Conservation (phyloP, 1,284 basidiomycete genomes). For the Phellinidium pouzarii region DNA sequence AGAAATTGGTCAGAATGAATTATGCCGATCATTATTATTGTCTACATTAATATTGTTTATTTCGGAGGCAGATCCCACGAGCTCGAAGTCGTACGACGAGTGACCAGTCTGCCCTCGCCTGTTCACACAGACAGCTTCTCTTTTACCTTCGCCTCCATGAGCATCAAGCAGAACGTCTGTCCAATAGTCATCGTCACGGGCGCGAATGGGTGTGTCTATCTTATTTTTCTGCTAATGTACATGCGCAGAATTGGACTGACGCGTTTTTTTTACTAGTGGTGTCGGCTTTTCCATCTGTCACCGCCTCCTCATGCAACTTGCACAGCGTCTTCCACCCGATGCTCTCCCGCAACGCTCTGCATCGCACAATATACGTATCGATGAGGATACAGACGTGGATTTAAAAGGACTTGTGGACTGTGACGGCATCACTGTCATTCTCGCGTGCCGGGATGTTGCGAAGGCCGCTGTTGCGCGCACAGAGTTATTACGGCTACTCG, state of each 20-base stretch:
- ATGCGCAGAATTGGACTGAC: not conserved
- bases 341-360: constrained; percentile 35
- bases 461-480: constrained; percentile 59
- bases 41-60: too few species aligned
- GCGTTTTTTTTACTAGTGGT: constrained; percentile 45
- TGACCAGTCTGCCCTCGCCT: too few species aligned
- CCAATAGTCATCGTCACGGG: constrained; percentile 62
- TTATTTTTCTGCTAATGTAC: not conserved
- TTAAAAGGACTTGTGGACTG: constrained; percentile 25
- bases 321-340: constrained; percentile 42
- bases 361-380: constrained; percentile 6
- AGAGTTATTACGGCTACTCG: constrained; percentile 48
- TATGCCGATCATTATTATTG: too few species aligned
- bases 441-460: constrained; percentile 70
- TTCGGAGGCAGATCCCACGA: too few species aligned
- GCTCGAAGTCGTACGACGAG: too few species aligned
- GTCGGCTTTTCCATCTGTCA: constrained; percentile 83
- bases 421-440: constrained; percentile 65
- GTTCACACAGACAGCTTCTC: not conserved
- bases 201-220: constrained; percentile 51
- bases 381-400: not conserved
- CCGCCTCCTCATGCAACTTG: constrained; percentile 69
- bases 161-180: constrained; percentile 20
- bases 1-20: too few species aligned
- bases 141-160: not conserved